Base-by-base conservation (phyloP, 176 grass and related monocot species). In the Paspalum vaginatum region DNA sequence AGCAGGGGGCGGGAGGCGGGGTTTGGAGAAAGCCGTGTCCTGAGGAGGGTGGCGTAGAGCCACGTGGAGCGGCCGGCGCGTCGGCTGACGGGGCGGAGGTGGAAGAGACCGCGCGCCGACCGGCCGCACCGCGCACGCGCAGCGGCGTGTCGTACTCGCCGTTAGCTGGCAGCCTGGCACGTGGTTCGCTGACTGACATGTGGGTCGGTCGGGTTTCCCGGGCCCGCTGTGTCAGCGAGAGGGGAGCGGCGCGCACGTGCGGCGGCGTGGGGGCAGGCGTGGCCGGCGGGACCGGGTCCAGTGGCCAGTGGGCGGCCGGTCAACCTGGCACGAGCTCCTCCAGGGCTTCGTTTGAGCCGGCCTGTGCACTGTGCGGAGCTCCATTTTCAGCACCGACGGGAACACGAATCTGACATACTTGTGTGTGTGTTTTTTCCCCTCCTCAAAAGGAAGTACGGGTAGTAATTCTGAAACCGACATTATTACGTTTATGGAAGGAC, bases 11-110 rank as follows among this genome's bases (percentile, higher is more conserved):
- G 16, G 9, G 12, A 41, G 11, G 16, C 8, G 37, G 1, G 5
- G 72, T 80, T 80, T 9, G 0, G 0, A 0, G 0, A 0, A 7
- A 80, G 0, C 0, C 61, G 77, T 43, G 0, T 68, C 0, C 48
- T 12, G 0, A 0, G 1, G 0, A 22, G 11, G 76, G 0, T 54
- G 13, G 62, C 61, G 77, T 2, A 72, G 6, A 1, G 41, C 1
- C 11, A 8, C 16, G 39, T 44, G 37, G 68, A 27, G 22, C 27
- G 66, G 25, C 26, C 22, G 24, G 55, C n/a, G 55, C n/a, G 2
- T 55, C 54, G 54, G 9, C 8, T 57, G 54, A 57, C n/a, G n/a
- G n/a, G n/a, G n/a, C n/a, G n/a, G n/a, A n/a, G n/a, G n/a, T n/a
- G 32, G 32, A 32, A n/a, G 17, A 22, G 75, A 65, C 76, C 60